Evolutionary conservation across 2,329 filamentous ascomycete species (phyloP), one percentile per base, ranked within the genome.

Genomic region (Pseudogymnoascus sp.): DNA sequence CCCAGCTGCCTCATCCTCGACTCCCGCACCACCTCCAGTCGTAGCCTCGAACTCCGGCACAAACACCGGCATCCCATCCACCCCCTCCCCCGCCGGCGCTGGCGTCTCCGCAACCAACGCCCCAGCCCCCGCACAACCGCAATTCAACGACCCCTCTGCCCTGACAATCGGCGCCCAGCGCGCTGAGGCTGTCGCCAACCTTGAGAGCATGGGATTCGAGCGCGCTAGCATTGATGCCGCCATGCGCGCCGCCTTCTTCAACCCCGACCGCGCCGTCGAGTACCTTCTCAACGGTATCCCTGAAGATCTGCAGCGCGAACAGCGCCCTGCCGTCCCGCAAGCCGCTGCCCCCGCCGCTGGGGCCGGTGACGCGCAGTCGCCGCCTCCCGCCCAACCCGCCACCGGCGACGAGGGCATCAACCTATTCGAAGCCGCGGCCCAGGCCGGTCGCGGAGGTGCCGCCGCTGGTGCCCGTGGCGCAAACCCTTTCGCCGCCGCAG

Each of bases 281-380:
- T 99, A 99, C 73, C 85, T 99, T 11, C 76, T 99, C 73, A 96
- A 96, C 91, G 95, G 95, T 61, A 98, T 99, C 66, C 95, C 95
- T 60, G 93, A 96, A 64, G 89, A 86, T 72, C 81, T 93, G 62
- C 84, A 88, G 72, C 86, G 89, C 74, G 86, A 92, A 71, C 86
- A 90, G 72, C 81, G 83, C 72, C 71, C 73, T 38, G 70, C 78
- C 71, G 71, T 78, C 60, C 74, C 77, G 22, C 74, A 77, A n/a
- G 73, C 78, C 14, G 76, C 80, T 8, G 72, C 75, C 53, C 72
- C 78, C 63, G 76, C 78, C 40, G 76, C 78, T 22, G 72, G 76
- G 26, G 86, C 82, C 60, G 80, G 78, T 62, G 53, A 59, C 12
- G 53, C 77, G 26, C 74, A 77, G 16, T 73, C 78, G 14, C 76